These are phyloP conservation scores for Cystofilobasidium capitatum DNA, from an alignment of 768 basidiomycete species.

Conservation along the genomic window DNA sequence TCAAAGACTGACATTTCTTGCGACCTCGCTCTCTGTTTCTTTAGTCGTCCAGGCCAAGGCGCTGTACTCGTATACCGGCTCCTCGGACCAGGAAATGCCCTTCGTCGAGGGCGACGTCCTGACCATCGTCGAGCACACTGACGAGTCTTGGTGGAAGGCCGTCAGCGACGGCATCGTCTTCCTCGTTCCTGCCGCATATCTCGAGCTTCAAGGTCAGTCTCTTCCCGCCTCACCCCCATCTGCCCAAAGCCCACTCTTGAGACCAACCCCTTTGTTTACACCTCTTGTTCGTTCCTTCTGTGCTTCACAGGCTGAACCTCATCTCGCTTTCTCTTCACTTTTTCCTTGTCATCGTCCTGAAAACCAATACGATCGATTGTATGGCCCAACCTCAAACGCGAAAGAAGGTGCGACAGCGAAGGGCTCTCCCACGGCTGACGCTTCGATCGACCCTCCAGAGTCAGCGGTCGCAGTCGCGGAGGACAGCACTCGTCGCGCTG, in stretches of 20 bases:
- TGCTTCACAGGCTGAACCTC: slow-evolving; percentile 18
- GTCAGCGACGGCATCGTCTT: slow-evolving; percentile 76
- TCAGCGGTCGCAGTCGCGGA: background rate
- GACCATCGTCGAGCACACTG: slow-evolving; percentile 68
- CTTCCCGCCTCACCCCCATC: slow-evolving; percentile 14
- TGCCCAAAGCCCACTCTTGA: slow-evolving; percentile 26
- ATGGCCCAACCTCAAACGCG: too few species aligned
- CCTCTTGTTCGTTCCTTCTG: slow-evolving; percentile 49
- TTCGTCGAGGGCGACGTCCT: slow-evolving; percentile 72
- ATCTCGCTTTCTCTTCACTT: background rate
- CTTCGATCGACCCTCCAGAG: too few species aligned
- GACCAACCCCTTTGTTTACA: slow-evolving; percentile 24
- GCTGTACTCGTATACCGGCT: slow-evolving; percentile 63
- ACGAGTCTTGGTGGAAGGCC: slow-evolving; percentile 92
- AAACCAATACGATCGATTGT: too few species aligned
- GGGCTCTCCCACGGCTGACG: too few species aligned
- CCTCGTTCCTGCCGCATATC: slow-evolving; percentile 83
- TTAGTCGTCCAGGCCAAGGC: slow-evolving; percentile 61
- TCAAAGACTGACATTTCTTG: background rate
- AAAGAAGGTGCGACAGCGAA: too few species aligned
- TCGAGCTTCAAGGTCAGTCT: slow-evolving; percentile 82
- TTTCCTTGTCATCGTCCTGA: too few species aligned
- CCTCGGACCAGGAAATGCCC: slow-evolving; percentile 68
- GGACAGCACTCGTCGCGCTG: background rate
- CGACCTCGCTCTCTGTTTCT: background rate